phyloP scores from a whole-genome alignment of 2,329 filamentous ascomycete species.

The Teratosphaeria nubilosa region DNA sequence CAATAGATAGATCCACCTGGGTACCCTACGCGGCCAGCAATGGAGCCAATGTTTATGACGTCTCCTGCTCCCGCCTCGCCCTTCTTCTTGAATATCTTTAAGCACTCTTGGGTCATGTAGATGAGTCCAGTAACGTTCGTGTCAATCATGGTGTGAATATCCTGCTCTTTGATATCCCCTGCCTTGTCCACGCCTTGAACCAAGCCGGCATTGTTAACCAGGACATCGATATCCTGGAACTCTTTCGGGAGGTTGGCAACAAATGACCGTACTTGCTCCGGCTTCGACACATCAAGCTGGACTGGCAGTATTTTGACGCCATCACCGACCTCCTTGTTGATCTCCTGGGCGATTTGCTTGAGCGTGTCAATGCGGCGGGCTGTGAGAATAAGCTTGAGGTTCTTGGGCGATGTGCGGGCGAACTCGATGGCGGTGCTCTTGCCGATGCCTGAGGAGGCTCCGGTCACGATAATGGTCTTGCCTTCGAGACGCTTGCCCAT shows the following conservation, averaged over 20 bases:
- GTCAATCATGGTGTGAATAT: conserved; percentile 77
- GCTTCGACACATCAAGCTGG: conserved; percentile 76
- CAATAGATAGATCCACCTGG: conserved; percentile 84
- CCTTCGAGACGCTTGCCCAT: conserved; percentile 75
- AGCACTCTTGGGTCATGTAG: conserved; percentile 87
- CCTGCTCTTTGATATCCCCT: conserved; percentile 69
- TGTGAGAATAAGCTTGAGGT: conserved; percentile 76
- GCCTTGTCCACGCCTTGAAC: conserved; percentile 82
- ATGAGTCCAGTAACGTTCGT: conserved; percentile 94
- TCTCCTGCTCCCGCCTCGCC: conserved; percentile 58
- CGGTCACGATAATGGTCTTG: conserved; percentile 88
- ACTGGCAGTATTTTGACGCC: conserved; percentile 76
- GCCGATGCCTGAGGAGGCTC: conserved; percentile 88
- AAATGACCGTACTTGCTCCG: conserved; percentile 63
- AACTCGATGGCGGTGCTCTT: conserved; percentile 79
- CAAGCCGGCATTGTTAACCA: conserved; percentile 93
- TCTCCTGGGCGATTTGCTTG: conserved; percentile 64
- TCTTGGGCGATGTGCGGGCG: conserved; percentile 68
- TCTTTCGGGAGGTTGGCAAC: conserved; percentile 65
- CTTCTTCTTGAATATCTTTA: conserved; percentile 67
- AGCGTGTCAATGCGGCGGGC: conserved; percentile 76
- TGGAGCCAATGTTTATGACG: conserved; percentile 90
- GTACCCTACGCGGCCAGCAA: conserved; percentile 83
- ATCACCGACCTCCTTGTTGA: conserved; percentile 62
- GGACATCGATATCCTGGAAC: conserved; percentile 72